These are phyloP conservation scores for Papiliotrema terrestris DNA, from an alignment of 1,284 basidiomycete species.

Conservation along the genomic window DNA sequence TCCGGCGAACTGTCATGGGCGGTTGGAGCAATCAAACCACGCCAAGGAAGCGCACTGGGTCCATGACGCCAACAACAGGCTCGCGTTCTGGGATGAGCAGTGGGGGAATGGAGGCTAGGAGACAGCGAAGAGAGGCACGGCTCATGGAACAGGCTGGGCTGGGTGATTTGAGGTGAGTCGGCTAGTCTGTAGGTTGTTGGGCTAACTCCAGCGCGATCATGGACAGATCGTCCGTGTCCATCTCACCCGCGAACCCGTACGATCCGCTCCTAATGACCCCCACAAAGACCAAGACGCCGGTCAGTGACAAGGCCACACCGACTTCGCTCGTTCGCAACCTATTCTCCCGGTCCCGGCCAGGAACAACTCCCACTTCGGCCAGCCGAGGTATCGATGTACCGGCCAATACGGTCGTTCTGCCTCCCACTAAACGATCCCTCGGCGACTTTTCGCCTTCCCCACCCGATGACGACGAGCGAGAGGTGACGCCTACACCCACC, in stretches of 20 bases:
- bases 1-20: conserved; percentile 22
- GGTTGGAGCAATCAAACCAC: conserved; percentile 20
- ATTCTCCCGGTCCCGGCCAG: conserved; percentile 28
- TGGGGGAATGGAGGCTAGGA: conserved; percentile 12
- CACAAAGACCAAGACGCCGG: conserved; percentile 24
- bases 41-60: conserved; percentile 11
- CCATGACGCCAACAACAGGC: conserved; percentile 15
- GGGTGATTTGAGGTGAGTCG: conserved; percentile 38
- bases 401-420: conserved; percentile 30
- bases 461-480: conserved; percentile 10
- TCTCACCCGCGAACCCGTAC: conserved; percentile 34
- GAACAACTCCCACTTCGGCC: conserved; percentile 18
- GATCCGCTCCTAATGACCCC: conserved; percentile 26
- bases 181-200: not conserved
- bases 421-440: conserved; percentile 20
- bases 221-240: conserved; percentile 32
- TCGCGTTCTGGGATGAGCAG: conserved; percentile 2
- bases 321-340: conserved; percentile 38
- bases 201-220: conserved; percentile 29
- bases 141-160: conserved; percentile 38
- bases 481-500: conserved; percentile 9
- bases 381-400: conserved; percentile 7
- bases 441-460: conserved; percentile 13
- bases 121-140: conserved; percentile 13
- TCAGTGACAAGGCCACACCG: conserved; percentile 28